Evolutionary conservation across 192 early-diverging fungal species (phyloP), one percentile per base, ranked within the genome.

Genomic region (Backusella morwellensis): DNA sequence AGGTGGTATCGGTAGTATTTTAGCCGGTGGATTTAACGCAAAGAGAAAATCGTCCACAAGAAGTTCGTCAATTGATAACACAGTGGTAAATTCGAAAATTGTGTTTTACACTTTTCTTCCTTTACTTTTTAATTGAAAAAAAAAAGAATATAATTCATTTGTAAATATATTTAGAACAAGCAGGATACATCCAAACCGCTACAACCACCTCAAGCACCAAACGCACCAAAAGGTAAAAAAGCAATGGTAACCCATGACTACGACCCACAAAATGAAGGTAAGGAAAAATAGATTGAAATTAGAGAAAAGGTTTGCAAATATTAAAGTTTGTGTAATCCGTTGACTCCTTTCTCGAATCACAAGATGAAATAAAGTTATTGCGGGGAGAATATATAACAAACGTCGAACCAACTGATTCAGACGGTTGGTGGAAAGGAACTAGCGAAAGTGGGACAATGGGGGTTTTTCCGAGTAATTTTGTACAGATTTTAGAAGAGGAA

Each of bases 1-100:
- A 80, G 93, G 92, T 63, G 93, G 93, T 9, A 81, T 94, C 63
- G 93, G 93, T 59, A 89, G 89, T 56, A 81, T 94, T 38, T 91
- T 94, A 66, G 89, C 92, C 35, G 92, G 91, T 42, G 92, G 89
- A 34, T 82, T 93, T 77, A 87, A 91, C 14, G 80, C 86, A 41
- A 79, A 90, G 34, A 75, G 41, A 77, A 88, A 86, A 80, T 90
- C 88, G 29, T 63, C 56, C 23, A 63, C 23, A 63, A 63, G 56
- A 63, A 59, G n/a, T 11, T 26, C 56, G 1, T 26, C 56, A 26
- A 59, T 26, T 4, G 56, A 59, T 59, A 59, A 29, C 23, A 59
- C 56, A 26, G 21, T 11, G 50, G 50, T 52, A 59, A 59, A 50
- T 50, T 50, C 1, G 17, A 50, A 59, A 21, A 59, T 26, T 9